These are phyloP conservation scores for Aristolochia fimbriata DNA, from an alignment of 164 flowering plant genomes.

Conservation along the genomic window DNA sequence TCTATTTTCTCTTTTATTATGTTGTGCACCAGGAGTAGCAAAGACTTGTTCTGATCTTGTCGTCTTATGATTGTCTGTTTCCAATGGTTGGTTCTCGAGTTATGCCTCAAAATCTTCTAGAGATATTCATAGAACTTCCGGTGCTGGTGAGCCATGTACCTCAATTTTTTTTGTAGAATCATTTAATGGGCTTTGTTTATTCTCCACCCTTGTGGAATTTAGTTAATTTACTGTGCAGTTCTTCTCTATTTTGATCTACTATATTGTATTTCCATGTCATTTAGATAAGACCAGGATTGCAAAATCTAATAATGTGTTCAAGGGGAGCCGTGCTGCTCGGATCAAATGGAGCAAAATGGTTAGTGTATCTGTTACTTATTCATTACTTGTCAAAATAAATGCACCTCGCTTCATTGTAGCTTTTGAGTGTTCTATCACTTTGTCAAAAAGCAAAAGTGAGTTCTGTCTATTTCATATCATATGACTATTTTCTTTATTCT, in stretches of 20 bases:
- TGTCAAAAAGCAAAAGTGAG: no score
- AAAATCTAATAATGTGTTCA: slow-evolving; percentile 55
- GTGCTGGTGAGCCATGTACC: no score
- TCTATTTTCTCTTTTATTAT: no score
- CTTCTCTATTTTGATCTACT: neutral
- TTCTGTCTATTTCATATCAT: no score
- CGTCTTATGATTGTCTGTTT: neutral
- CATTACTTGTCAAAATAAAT: neutral
- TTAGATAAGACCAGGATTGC: slow-evolving; percentile 48
- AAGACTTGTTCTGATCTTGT: neutral
- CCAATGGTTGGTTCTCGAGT: slow-evolving; percentile 62
- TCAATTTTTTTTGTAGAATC: neutral
- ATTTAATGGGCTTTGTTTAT: neutral
- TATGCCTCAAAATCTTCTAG: no score
- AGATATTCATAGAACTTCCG: slow-evolving; percentile 57
- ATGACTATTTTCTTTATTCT: no score
- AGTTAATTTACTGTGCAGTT: neutral
- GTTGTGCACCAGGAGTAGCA: no score
- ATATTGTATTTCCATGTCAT: neutral
- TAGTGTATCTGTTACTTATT: slow-evolving; percentile 13
- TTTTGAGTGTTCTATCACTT: no score
- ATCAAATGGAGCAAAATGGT: no score
- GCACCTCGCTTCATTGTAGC: no score
- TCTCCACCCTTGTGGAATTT: neutral
- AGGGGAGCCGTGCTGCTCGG: slow-evolving; percentile 73